Evolutionary conservation across 768 basidiomycete genomes (phyloP).

Genomic region (Lactifluus echinatus): DNA sequence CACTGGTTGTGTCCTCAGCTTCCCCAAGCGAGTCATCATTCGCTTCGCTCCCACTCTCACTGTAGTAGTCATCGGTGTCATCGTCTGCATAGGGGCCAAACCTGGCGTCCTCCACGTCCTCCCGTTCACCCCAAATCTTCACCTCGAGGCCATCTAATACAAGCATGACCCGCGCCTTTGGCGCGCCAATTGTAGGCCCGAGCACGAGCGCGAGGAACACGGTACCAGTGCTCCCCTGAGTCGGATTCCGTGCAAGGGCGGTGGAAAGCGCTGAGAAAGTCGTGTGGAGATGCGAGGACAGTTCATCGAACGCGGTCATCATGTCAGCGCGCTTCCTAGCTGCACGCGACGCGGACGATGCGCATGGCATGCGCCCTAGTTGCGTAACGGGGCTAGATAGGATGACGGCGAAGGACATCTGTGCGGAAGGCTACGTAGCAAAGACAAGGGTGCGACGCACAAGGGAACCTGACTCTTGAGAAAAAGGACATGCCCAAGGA

Average conservation of each 20-base stretch:
- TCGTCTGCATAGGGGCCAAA: slow-evolving; percentile 12
- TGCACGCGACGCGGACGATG: slow-evolving; percentile 41
- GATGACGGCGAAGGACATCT: neutral
- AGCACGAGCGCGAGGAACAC: slow-evolving; percentile 56
- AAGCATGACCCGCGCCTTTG: slow-evolving; percentile 52
- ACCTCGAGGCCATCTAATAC: slow-evolving; percentile 58
- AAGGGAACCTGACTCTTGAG: slow-evolving; percentile 74
- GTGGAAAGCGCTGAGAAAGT: slow-evolving; percentile 68
- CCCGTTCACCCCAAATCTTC: slow-evolving; percentile 27
- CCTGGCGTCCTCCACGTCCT: neutral
- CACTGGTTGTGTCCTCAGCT: slow-evolving; percentile 14
- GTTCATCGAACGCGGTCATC: slow-evolving; percentile 56
- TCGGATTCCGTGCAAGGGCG: slow-evolving; percentile 39
- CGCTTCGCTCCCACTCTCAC: slow-evolving; percentile 4
- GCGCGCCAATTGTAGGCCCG: slow-evolving; percentile 54
- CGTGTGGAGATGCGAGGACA: slow-evolving; percentile 64
- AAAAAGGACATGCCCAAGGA: slow-evolving; percentile 65
- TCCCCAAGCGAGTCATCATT: slow-evolving; percentile 13
- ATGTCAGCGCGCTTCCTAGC: slow-evolving; percentile 55
- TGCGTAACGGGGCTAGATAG: slow-evolving; percentile 53
- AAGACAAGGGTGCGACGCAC: slow-evolving; percentile 35
- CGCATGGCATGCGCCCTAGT: slow-evolving; percentile 44
- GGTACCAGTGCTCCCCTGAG: slow-evolving; percentile 21
- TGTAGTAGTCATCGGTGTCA: slow-evolving; percentile 14
- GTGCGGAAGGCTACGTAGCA: neutral